Base-by-base conservation (phyloP, 176 grass and related monocot genomes). In the Ensete ventricosum region DNA sequence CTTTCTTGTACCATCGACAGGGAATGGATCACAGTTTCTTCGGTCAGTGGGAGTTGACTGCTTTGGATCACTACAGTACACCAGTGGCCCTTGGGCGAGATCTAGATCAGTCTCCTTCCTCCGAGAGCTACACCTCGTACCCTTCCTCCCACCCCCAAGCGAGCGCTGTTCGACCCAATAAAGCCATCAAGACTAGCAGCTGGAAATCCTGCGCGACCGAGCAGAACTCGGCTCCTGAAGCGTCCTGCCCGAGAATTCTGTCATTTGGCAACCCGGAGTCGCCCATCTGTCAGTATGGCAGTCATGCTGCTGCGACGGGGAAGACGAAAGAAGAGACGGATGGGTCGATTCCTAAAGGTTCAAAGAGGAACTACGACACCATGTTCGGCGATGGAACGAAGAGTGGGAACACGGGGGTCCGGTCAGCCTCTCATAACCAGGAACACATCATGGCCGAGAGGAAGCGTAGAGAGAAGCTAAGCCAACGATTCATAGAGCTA, bases 401-500 rank as follows among this genome's bases (percentile, higher is more conserved):
- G 48, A 51, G 69, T 1, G 27, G 19, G 10, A 11, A 19, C 69
- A 19, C 17, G 2, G 34, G 9, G 69, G 14, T 19, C 16, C n/a
- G 48, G 69, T 19, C 14, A 27, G 25, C 48, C 7, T 12, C 60
- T 62, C 75, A 92, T 77, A 96, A 90, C 81, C 87, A 96, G 68
- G 93, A 96, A 63, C 93, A 96, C 82, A 88, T 96, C 80, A 17
- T 96, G 24, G 93, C 93, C n/a, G 93, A 96, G 77, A 83, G 93
- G 14, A 90, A 87, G 79, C 83, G 93, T 73, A 91, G 93, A 49
- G 93, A 96, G 81, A 96, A 92, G 88, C 83, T 96, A 73, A 96
- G 93, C 83, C 87, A 96, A 83, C 85, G 93, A 49, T 96, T 96
- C 79, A 92, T 96, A 79, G 93, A 85, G 54, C 84, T 96, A 48